phyloP scores from a whole-genome alignment of 1,139 yeast genomes.

The Wickerhamomyces sp. region DNA sequence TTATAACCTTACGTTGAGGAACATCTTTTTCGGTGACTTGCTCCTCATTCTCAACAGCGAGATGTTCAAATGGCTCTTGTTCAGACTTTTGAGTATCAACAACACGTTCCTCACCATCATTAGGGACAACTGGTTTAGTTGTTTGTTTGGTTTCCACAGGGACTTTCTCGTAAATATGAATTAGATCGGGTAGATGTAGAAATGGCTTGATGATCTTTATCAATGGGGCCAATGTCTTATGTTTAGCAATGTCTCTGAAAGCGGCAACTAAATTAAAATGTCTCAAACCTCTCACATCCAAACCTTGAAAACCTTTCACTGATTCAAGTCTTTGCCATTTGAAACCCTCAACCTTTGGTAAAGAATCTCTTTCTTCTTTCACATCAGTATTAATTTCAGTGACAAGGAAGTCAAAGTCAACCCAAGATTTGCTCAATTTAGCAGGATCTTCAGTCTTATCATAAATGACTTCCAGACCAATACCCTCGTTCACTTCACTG shows the following conservation, averaged over 20 bases:
- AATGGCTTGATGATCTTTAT: conserved; percentile 15
- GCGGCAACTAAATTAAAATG: conserved; percentile 12
- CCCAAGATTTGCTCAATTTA: conserved; percentile 40
- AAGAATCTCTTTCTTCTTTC: conserved; percentile 17
- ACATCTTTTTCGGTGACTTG: too few relatives aligned
- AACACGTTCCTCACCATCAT: conserved; percentile 1
- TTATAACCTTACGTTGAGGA: too few relatives aligned
- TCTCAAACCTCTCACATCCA: conserved; percentile 25
- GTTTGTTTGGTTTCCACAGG: conserved; percentile 4
- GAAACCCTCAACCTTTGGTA: conserved; percentile 19
- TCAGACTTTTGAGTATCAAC: background rate
- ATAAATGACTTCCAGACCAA: conserved; percentile 40
- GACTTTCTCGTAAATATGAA: conserved; percentile 30
- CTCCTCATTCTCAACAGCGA: too few relatives aligned
- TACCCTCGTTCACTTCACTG: conserved; percentile 41
- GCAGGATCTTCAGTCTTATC: conserved; percentile 65
- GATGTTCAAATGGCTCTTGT: too few relatives aligned
- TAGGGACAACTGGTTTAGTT: too few relatives aligned
- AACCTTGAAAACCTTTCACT: conserved; percentile 31
- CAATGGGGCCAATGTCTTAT: conserved; percentile 13
- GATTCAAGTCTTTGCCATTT: conserved; percentile 37
- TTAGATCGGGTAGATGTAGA: conserved; percentile 21
- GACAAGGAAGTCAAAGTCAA: conserved; percentile 53
- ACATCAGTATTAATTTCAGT: conserved; percentile 34
- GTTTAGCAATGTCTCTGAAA: conserved; percentile 10